Conservation (phyloP, 2,329 filamentous ascomycete genomes). For the Dactylella cylindrospora region DNA sequence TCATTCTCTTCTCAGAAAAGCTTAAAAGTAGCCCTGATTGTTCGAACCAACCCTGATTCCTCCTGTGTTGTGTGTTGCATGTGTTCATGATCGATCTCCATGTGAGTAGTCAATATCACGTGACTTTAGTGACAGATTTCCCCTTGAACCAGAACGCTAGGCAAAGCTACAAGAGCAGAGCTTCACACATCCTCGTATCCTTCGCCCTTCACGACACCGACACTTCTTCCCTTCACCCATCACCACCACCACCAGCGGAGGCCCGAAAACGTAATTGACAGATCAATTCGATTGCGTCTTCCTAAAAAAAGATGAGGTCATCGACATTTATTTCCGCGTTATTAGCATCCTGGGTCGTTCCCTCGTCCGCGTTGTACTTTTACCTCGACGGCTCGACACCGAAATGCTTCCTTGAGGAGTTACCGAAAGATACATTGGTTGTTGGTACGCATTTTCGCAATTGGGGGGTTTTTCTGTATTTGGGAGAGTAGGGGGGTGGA, state of each 20-base stretch:
- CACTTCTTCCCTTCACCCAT: conserved; percentile 3
- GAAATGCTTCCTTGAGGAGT: conserved; percentile 98
- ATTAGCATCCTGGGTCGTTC: conserved; percentile 60
- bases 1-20: no score
- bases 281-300: no score
- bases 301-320: conserved; percentile 33
- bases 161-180: conserved; percentile 6
- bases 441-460: conserved; percentile 65
- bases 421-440: conserved; percentile 94
- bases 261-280: no score
- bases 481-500: background rate
- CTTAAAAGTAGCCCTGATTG: background rate
- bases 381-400: conserved; percentile 82
- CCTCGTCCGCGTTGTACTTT: conserved; percentile 86
- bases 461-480: background rate
- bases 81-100: no score
- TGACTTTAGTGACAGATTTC: conserved; percentile 40
- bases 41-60: no score
- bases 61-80: conserved; percentile 5
- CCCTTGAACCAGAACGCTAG: conserved; percentile 9
- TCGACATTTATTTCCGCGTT: conserved; percentile 34
- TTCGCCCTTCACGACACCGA: conserved; percentile 4
- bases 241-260: background rate
- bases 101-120: no score
- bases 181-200: conserved; percentile 14